Evolutionary conservation across 2,329 filamentous ascomycete species (phyloP).

Genomic region (Ceratocystis destructans): DNA sequence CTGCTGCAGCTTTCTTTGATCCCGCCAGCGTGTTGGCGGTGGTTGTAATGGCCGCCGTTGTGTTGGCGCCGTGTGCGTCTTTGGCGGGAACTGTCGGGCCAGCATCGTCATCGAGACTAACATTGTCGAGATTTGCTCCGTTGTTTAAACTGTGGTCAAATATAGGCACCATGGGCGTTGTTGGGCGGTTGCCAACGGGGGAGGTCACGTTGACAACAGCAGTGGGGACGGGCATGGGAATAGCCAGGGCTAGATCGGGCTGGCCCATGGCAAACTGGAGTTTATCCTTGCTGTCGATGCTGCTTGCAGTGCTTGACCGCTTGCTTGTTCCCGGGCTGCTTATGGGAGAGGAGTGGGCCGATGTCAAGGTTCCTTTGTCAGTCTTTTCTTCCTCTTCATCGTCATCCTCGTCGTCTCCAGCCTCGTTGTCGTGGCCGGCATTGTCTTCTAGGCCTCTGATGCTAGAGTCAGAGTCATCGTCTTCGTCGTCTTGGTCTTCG

Average conservation of each 20-base stretch:
- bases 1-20: neutral
- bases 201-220: slow-evolving; percentile 16
- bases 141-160: slow-evolving; percentile 32
- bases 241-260: slow-evolving; percentile 13
- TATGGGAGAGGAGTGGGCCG: slow-evolving; percentile 14
- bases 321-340: slow-evolving; percentile 18
- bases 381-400: slow-evolving; percentile 17
- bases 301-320: slow-evolving; percentile 18
- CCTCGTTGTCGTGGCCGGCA: slow-evolving; percentile 3
- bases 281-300: slow-evolving; percentile 18
- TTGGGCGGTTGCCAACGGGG: slow-evolving; percentile 17
- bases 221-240: slow-evolving; percentile 18
- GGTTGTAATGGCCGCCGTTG: neutral
- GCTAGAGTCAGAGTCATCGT: slow-evolving; percentile 22
- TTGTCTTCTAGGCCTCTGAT: slow-evolving; percentile 11
- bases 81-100: slow-evolving; percentile 14
- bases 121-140: slow-evolving; percentile 41
- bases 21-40: neutral
- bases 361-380: slow-evolving; percentile 18
- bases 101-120: slow-evolving; percentile 52
- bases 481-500: slow-evolving; percentile 18
- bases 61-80: neutral
- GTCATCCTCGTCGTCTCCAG: slow-evolving; percentile 14
- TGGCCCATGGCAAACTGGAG: slow-evolving; percentile 18
- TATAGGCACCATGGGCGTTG: slow-evolving; percentile 16